Base-by-base conservation (phyloP, 176 grass and related monocot species). In the Pontederia paniculata region DNA sequence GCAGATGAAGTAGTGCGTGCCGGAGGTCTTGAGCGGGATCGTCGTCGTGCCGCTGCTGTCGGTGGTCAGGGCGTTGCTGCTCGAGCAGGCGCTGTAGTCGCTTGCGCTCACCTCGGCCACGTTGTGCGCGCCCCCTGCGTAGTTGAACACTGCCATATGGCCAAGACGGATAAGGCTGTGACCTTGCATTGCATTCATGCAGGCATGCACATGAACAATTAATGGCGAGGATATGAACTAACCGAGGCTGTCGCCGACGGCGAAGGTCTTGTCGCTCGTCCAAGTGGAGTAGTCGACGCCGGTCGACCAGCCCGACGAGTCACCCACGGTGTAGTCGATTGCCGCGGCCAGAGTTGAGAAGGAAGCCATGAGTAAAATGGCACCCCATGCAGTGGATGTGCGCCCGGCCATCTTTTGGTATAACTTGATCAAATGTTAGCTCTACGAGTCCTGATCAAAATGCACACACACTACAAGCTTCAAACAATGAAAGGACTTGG, bases 1-100 rank as follows among this genome's bases (percentile, higher is more conserved):
- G 44, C 88, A 94, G 70, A 94, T 88, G 83, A 75, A 94, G 73
- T 94, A 88, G 76, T 78, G 88, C 73, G 78, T 81, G 42, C 88
- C 88, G 9, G 77, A 14, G 8, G 83, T 88, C 66, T 80, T 87
- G 53, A 94, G 80, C 6, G 83, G 64, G 58, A 88, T n/a, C 25
- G 70, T 76, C 48, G 80, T 94, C 0, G 41, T 11, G 31, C 88
- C 88, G 68, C 62, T 76, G 62, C 45, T 73, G 70, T 88, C 83
- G 49, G 9, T 88, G 70, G 41, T 83, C 44, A 94, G 44, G 18
- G 70, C 50, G 12, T 84, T 88, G 67, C 70, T 75, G 5, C 77
- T 5, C 23, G 80, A 81, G 77, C 88, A 94, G 1, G 83, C 60
- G 10, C 70, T 66, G 77, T 94, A 94, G 69, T 94, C 88, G 17